Base-by-base conservation (phyloP, 176 grass and related monocot species). In the Poa annua region DNA sequence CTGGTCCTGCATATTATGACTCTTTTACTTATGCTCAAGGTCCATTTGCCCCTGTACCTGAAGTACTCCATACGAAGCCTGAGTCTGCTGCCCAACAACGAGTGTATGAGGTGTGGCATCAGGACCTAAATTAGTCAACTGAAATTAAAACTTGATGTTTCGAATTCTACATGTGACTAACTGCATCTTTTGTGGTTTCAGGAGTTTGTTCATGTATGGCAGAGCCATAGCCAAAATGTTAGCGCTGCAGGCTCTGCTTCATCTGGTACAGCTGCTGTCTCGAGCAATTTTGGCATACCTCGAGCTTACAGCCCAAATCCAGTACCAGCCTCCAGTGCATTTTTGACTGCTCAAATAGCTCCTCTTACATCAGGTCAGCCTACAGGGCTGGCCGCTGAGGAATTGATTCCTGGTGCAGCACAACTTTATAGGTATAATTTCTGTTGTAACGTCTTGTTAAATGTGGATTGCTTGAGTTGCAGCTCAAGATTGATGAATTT, bases 191-290 rank as follows among this genome's bases (percentile, higher is more conserved):
- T 67, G 61, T 83, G 3, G 33, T 78, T 90, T 52, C 83, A 96
- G 94, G 94, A 96, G 69, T 96, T 96, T 77, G 83, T 86, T 36
- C 88, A 89, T 77, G 77, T 93, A 76, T 96, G 90, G 90, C 84
- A 93, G 50, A 82, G 82, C 55, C 83, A 93, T 61, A 79, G 80
- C 77, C 87, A 92, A 71, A 92, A 85, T 92, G 79, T 85, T 66
- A 69, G 71, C 85, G 80, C 80, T 84, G 84, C 53, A 44, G 41
- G 86, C 76, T 75, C 88, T 88, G 84, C 77, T 62, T 81, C 81
- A 9, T 81, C 90, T 86, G 83, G 72, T 89, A 77, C 78, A 68
- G 71, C 72, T 82, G 32, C 45, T 86, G 38, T 54, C 70, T 57
- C 81, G 14, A 81, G 50, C 83, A 84, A 83, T 78, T 81, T 84